Evolutionary conservation across 2,329 filamentous ascomycete species (phyloP), one percentile per base, ranked within the genome.

Genomic region (Clarireedia monteithiana): DNA sequence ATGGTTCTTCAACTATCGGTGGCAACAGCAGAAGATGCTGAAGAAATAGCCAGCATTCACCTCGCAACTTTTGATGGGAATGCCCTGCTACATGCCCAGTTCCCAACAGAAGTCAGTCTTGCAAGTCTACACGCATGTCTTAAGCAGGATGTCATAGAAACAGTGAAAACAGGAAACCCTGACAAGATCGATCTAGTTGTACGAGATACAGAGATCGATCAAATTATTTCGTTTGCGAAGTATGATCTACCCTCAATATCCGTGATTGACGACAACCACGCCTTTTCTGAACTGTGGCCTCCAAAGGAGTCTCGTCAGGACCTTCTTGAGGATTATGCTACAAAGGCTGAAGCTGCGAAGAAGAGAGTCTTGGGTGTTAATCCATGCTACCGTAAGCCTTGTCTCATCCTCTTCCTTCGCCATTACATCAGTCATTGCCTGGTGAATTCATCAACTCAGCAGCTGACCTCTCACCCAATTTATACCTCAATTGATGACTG

Each of bases 21-120:
- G 34, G 66, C 64, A 17, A 59, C 45, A 2, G 53, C 36, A 10
- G 58, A 30, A 46, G 64, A 67, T 54, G 64, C 58, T 5, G 59
- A 63, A 4, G 42, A 44, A 15, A 66, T 68, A 27, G 64, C 65
- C 17, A 47, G 51, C 7, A 56, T 66, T 9, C 59, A 72, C 59
- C 64, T 68, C 63, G 44, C 60, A 55, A 50, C 72, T 62, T 57
- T 69, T 57, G 40, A 66, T 39, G 48, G 48, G 9, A 67, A 66
- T 39, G 17, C 51, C 14, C 56, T 67, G 10, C 57, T 67, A 7
- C 62, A 63, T 50, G 63, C 58, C 2, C 63, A 67, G 44, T 68
- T 67, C 42, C 65, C 66, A 34, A 66, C 62, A 10, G 30, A 54
- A 17, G 50, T 47, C 9, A 61, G 58, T 26, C 57, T 66, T 2